Conservation (phyloP, 345 rosid species). For the Eucalyptus tenuipes region DNA sequence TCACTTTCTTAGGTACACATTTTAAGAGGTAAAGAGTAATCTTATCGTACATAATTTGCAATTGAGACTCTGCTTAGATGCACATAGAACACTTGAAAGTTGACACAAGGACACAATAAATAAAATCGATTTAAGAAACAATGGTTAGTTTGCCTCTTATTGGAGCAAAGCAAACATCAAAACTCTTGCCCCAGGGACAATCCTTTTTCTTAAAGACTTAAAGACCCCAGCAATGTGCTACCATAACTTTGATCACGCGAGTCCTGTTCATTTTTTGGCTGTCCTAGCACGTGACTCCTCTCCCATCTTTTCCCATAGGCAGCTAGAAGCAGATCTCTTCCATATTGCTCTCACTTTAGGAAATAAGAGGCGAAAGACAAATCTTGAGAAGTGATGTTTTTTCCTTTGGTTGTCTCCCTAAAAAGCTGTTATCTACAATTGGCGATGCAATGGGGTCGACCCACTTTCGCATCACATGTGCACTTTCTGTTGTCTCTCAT, state of each 20-base stretch:
- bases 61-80: not conserved
- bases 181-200: not conserved
- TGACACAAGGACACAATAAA: not conserved
- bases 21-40: not conserved
- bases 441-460: conserved; percentile 13
- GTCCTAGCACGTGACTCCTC: conserved; percentile 9
- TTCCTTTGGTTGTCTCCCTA: not conserved
- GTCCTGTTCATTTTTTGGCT: not conserved
- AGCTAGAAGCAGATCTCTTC: not conserved
- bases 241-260: not conserved
- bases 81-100: not conserved
- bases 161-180: not conserved
- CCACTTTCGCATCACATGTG: conserved; percentile 17
- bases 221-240: not conserved
- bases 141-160: not conserved
- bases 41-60: not conserved
- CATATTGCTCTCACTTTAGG: not conserved
- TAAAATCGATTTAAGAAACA: too few species aligned
- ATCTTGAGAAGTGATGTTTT: not conserved
- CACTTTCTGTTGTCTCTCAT: conserved; percentile 36
- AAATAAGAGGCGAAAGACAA: not conserved
- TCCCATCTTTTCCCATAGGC: not conserved
- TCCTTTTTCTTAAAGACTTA: not conserved
- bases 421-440: not conserved
- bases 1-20: not conserved